Base-by-base conservation (phyloP, 257 asterid species). In the Fraxinus quadrangulata region DNA sequence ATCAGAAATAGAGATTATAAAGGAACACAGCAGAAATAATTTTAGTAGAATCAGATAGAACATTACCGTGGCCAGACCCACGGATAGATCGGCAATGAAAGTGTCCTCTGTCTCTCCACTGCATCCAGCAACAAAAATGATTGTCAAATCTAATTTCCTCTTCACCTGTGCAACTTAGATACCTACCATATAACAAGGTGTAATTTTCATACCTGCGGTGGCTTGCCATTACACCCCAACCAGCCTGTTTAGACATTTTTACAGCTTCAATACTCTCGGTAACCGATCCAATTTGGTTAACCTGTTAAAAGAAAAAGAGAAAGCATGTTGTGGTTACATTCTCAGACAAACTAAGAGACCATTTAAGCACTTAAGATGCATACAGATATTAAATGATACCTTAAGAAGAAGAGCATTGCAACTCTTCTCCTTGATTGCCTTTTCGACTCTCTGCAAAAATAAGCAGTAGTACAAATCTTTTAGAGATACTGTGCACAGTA, bases 201-300 rank as follows among this genome's bases (percentile, higher is more conserved):
- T 39, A 33, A 40, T 56, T 36, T 76, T 33, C 71, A 31, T 82
- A 93, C 97, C 97, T 92, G 84, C 99, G 97, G 87, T 95, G 99
- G 78, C 99, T 95, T 86, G 99, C 87, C 99, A 95, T 95, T 26
- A 93, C 98, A 75, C 99, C 99, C 99, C 99, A 95, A 65, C 99
- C 99, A 30, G 98, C 99, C 28, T 54, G 87, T 89, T 95, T 95
- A 76, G 99, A 95, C 98, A 95, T 95, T 82, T 56, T 91, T 31
- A 95, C 98, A 31, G 99, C 99, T 85, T 95, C 98, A 71, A 95
- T 95, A 83, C 99, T 93, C 86, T 95, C 99, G 3, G 99, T 95
- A 78, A 95, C 99, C 5, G 96, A 90, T 72, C 99, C 99, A 75
- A 95, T 95, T 89, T 93, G 99, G 91, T 95, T 95, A 83, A 95